Base-by-base conservation (phyloP, 768 basidiomycete species). In the Boletus rubropictus region DNA sequence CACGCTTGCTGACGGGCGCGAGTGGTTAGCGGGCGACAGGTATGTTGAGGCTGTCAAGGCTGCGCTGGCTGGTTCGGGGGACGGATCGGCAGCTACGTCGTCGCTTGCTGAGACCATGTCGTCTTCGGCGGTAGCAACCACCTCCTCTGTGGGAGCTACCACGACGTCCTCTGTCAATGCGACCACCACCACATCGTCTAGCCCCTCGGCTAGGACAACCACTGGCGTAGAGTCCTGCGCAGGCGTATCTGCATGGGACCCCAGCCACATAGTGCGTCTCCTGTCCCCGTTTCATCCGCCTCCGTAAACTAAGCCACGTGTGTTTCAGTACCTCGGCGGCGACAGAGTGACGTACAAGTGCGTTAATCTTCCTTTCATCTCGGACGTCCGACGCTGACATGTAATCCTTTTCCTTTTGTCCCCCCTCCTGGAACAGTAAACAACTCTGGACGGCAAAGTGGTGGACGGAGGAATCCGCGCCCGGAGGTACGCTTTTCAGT, bases 11-110 rank as follows among this genome's bases (percentile, higher is more conserved):
- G 25, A 36, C 31, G 18, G 15, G 7, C 8, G 24, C 24, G 24
- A 1, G 24, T 25, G 29, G 22, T 0, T 41, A 69, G 75, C 74
- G 7, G 78, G 76, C 50, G 64, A 60, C 21, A 63, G 73, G 32
- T 77, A 58, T 45, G 75, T 76, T 39, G 25, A 55, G 22, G 66
- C 71, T 20, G 64, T 69, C 46, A 79, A 78, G 59, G 64, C 60
- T 34, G 72, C 67, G 20, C 58, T 79, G 32, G 50, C 56, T 0
- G 58, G 63, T 42, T 21, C 40, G 53, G 29, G 29, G 11, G 1
- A 34, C 22, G 34, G 31, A 48, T 3, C 32, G 20, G 32, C 25
- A 40, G 22, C 40, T 2, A 7, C 53, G n/a, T 41, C 63, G 12
- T 7, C 40, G 10, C n/a, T 44, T 5, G 2, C 39, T n/a, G n/a